Base-by-base conservation (phyloP, 2,329 filamentous ascomycete genomes). In the Diplodia sapinea region DNA sequence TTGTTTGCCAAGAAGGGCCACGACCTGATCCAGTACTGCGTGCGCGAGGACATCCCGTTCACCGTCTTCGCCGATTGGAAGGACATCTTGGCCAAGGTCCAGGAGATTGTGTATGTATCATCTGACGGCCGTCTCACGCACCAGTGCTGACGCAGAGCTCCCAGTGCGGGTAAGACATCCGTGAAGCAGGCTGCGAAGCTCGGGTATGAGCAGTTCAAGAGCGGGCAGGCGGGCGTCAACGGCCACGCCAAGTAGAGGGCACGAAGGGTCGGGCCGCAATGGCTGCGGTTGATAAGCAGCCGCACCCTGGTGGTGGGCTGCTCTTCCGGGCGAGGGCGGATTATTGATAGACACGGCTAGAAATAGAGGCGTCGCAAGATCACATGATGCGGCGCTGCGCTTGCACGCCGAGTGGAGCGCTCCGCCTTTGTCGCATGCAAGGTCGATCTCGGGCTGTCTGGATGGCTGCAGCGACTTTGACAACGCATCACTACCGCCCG, bases 1-100 rank as follows among this genome's bases (percentile, higher is more conserved):
- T 71, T 57, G 20, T 51, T 67, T 61, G 54, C 62, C 47, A 20
- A 69, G 31, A 52, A 66, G 49, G 57, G 50, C n/a, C 65, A 70
- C 93, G 93, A 98, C 79, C 86, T 98, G 67, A 90, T 97, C 70
- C 88, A 86, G 15, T 97, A 92, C 81, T 97, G 94, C 77, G 90
- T 94, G 73, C 88, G 88, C 66, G 88, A 96, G 78, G 87, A 91
- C 11, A 89, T 96, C 23, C 93, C 94, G 0, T 97, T 96, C 78
- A 94, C 92, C 15, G 88, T 91, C 3, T 97, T 97, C 77, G 85
- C 91, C 73, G 88, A 94, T 81, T 97, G 94, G 88, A 87, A 86
- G 7, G 87, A 89, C 70, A 97, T 97, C 74, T 84, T 92, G 57
- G 83, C 86, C 69, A 91, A 90, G 36, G 90, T 92, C 69, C 89